Evolutionary conservation across 2,329 filamentous ascomycete genomes (phyloP).

Genomic region (Fusarium sp.): DNA sequence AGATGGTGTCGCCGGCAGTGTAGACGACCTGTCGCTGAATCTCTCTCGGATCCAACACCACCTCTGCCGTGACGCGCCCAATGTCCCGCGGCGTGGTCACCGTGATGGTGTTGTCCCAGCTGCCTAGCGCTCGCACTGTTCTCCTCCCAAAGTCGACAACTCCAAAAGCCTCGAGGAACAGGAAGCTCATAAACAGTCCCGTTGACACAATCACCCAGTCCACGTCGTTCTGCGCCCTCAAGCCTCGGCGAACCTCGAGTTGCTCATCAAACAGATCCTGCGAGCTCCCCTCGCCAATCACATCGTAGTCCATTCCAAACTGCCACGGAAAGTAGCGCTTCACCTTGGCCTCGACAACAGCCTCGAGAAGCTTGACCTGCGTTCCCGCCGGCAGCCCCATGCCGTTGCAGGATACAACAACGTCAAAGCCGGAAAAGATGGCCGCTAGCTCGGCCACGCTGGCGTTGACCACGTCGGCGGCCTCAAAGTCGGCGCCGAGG

Average conservation of each 20-base stretch:
- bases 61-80: slow-evolving; percentile 66
- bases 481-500: slow-evolving; percentile 54
- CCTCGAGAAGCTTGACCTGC: slow-evolving; percentile 66
- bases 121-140: slow-evolving; percentile 64
- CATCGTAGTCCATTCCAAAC: slow-evolving; percentile 78
- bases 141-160: slow-evolving; percentile 62
- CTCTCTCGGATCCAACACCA: slow-evolving; percentile 57
- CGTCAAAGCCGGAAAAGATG: slow-evolving; percentile 59
- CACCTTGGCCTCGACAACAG: slow-evolving; percentile 62
- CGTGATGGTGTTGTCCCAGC: slow-evolving; percentile 71
- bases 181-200: slow-evolving; percentile 76
- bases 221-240: slow-evolving; percentile 59
- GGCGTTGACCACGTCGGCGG: slow-evolving; percentile 56
- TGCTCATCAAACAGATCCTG: slow-evolving; percentile 78
- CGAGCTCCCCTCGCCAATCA: slow-evolving; percentile 65
- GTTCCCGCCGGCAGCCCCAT: slow-evolving; percentile 66
- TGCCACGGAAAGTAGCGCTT: slow-evolving; percentile 76
- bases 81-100: slow-evolving; percentile 73
- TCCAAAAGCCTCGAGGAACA: slow-evolving; percentile 72
- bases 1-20: slow-evolving; percentile 71
- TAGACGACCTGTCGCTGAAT: slow-evolving; percentile 61
- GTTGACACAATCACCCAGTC: slow-evolving; percentile 75
- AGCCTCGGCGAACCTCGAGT: slow-evolving; percentile 63
- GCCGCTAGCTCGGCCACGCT: slow-evolving; percentile 51
- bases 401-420: slow-evolving; percentile 70